Conservation (phyloP, 495 filamentous ascomycete genomes). For the Glarea lozoyensis region DNA sequence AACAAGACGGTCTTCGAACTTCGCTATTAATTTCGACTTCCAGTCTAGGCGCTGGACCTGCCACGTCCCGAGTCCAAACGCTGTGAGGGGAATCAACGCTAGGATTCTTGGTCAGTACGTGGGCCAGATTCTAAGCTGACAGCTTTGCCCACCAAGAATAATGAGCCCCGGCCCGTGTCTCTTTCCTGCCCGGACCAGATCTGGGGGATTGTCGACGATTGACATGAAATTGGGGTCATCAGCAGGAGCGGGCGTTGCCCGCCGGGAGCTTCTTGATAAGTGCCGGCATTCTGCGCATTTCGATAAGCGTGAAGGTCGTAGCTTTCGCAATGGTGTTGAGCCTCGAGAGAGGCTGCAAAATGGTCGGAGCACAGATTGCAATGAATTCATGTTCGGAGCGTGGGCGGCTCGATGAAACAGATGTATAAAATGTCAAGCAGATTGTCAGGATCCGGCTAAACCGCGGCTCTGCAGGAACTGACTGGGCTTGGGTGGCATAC, state of each 20-base stretch:
- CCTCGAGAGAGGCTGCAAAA: not conserved
- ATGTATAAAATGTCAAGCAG: too few relatives aligned
- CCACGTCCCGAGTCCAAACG: slow-evolving; percentile 88
- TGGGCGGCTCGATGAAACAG: too few relatives aligned
- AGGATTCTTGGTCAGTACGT: slow-evolving; percentile 7
- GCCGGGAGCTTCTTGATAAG: slow-evolving; percentile 12
- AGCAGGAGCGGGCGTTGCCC: slow-evolving; percentile 31
- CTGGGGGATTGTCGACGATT: slow-evolving; percentile 76
- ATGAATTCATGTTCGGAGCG: slow-evolving; percentile 13
- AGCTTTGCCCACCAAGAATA: slow-evolving; percentile 49
- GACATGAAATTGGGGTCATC: slow-evolving; percentile 69
- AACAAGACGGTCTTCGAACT: slow-evolving; percentile 81
- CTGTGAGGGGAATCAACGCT: slow-evolving; percentile 86
- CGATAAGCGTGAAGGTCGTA: not conserved
- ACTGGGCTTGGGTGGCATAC: too few relatives aligned
- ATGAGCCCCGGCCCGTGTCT: slow-evolving; percentile 77
- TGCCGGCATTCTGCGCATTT: slow-evolving; percentile 15
- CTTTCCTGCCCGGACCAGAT: slow-evolving; percentile 59
- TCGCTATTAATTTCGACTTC: slow-evolving; percentile 88
- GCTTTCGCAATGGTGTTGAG: not conserved
- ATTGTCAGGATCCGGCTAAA: not conserved
- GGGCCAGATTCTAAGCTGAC: not conserved
- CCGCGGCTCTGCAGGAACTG: too few relatives aligned
- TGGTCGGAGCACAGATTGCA: slow-evolving; percentile 6
- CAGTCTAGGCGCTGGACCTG: slow-evolving; percentile 88